A percentile compares a stretch with the other conserved stretches of the same genome.
phyloP scores from a whole-genome alignment of 2,329 filamentous ascomycete species.

The Arthroderma sp. region DNA sequence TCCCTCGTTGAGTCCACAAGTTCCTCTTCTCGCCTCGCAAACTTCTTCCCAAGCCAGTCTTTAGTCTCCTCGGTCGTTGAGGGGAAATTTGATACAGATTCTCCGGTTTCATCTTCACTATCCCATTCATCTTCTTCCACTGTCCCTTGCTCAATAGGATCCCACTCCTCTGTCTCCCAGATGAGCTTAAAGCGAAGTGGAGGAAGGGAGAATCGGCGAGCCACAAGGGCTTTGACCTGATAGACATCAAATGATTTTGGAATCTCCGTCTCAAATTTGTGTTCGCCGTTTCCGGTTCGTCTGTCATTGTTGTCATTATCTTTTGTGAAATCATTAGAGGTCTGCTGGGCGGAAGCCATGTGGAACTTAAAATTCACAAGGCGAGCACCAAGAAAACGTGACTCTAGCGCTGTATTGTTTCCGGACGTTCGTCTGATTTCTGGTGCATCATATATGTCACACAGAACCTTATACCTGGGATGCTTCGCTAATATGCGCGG shows the following conservation, averaged over 20 bases:
- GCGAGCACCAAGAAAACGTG: slow-evolving; percentile 49
- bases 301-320: slow-evolving; percentile 3
- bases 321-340: slow-evolving; percentile 6
- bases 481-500: slow-evolving; percentile 48
- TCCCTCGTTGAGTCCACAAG: slow-evolving; percentile 66
- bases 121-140: slow-evolving; percentile 41
- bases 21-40: slow-evolving; percentile 66
- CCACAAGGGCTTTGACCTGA: slow-evolving; percentile 63
- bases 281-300: slow-evolving; percentile 19
- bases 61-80: slow-evolving; percentile 7
- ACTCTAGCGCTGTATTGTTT: too few species aligned
- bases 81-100: slow-evolving; percentile 22
- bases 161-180: slow-evolving; percentile 87
- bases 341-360: slow-evolving; percentile 23
- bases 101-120: slow-evolving; percentile 36
- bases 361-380: slow-evolving; percentile 51
- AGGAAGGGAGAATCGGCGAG: slow-evolving; percentile 51
- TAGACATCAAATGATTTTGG: slow-evolving; percentile 73
- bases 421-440: slow-evolving; percentile 39
- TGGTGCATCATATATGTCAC: slow-evolving; percentile 61
- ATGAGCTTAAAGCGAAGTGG: slow-evolving; percentile 55
- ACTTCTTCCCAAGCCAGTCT: slow-evolving; percentile 37
- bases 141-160: slow-evolving; percentile 56
- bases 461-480: slow-evolving; percentile 60
- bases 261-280: slow-evolving; percentile 36